Evolutionary conservation across 179 eudicot genomes (phyloP), one percentile per base, ranked within the genome.

Genomic region (Beta lomatogona): DNA sequence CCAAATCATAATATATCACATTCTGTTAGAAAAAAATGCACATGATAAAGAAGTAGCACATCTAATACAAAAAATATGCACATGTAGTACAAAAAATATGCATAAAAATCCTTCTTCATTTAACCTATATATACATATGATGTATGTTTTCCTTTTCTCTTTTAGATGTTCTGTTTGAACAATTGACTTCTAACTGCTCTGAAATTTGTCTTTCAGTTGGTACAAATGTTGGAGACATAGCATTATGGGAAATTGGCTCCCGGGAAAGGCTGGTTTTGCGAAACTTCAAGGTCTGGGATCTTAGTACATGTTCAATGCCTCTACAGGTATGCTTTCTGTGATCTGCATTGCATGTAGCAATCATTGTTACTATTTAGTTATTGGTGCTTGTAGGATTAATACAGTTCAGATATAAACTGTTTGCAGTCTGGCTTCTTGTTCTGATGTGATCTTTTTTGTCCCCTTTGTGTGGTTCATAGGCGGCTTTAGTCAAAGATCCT

Each of bases 281-380:
- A 54, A 92, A 89, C 80, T 95, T 95, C 82, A 90, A 93, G 85
- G 95, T 95, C 69, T 95, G 98, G 99, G 97, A 95, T 83, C 83
- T 90, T 70, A 71, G 85, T 77, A 83, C 90, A 22, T 93, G 98
- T 79, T 87, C 99, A 50, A 86, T 91, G 92, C 81, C 93, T 64
- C 84, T 95, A 60, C 99, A 93, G 95, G 99, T 94, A 57, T 83
- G 77, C 25, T 50, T 46, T 54, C 41, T 85, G 73, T 73, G 59
- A 41, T 73, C 63, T 14, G 58, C 55, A 41, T 22, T 12, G 3
- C 25, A 41, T 22, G 19, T 14, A 14, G 46, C 14, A 2, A 5
- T 21, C 6, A 16, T 46, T 18, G 6, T 18, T 16, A 18, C 18
- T 77, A 28, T 16, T 10, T 76, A 72, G 45, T 59, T 50, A 25